These are phyloP conservation scores for Aspergillus thermomutatus DNA, from an alignment of 2,329 filamentous ascomycete species.

Conservation along the genomic window DNA sequence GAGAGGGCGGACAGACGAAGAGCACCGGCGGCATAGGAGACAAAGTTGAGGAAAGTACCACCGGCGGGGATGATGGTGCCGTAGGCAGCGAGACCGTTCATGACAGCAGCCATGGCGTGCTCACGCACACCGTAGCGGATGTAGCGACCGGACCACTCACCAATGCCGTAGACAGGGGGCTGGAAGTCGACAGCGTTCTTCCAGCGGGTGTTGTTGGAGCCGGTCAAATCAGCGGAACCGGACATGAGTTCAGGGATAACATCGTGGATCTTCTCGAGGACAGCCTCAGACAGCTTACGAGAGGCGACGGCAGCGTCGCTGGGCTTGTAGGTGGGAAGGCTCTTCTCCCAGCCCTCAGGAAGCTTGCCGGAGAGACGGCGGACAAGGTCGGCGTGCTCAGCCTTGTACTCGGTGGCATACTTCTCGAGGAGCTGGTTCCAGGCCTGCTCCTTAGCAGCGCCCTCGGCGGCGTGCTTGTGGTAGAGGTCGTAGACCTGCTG, in stretches of 20 bases:
- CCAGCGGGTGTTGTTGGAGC: slow-evolving; percentile 98
- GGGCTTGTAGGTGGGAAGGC: slow-evolving; percentile 84
- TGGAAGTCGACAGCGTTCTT: slow-evolving; percentile 98
- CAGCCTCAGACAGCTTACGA: slow-evolving; percentile 92
- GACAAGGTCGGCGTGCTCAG: slow-evolving; percentile 74
- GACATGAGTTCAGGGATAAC: slow-evolving; percentile 86
- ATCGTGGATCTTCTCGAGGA: slow-evolving; percentile 81
- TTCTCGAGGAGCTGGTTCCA: slow-evolving; percentile 93
- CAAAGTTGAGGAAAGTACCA: slow-evolving; percentile 99
- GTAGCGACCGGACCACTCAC: slow-evolving; percentile 88
- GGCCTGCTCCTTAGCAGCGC: slow-evolving; percentile 85
- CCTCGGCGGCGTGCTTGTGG: slow-evolving; percentile 77
- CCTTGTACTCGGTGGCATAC: slow-evolving; percentile 74
- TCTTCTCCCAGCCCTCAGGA: slow-evolving; percentile 94
- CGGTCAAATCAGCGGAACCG: slow-evolving; percentile 95
- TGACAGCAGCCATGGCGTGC: slow-evolving; percentile 51
- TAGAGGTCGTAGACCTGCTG: slow-evolving; percentile 93
- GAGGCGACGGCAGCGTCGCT: slow-evolving; percentile 81
- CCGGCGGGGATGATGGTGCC: slow-evolving; percentile 90
- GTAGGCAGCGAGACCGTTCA: slow-evolving; percentile 84
- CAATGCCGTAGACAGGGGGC: slow-evolving; percentile 78
- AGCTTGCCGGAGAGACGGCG: slow-evolving; percentile 80
- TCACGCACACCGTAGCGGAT: slow-evolving; percentile 54
- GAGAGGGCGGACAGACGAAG: slow-evolving; percentile 92
- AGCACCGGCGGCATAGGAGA: slow-evolving; percentile 93